Evolutionary conservation across 2,329 filamentous ascomycete species (phyloP), one percentile per base, ranked within the genome.

Genomic region (Ustulina deusta): DNA sequence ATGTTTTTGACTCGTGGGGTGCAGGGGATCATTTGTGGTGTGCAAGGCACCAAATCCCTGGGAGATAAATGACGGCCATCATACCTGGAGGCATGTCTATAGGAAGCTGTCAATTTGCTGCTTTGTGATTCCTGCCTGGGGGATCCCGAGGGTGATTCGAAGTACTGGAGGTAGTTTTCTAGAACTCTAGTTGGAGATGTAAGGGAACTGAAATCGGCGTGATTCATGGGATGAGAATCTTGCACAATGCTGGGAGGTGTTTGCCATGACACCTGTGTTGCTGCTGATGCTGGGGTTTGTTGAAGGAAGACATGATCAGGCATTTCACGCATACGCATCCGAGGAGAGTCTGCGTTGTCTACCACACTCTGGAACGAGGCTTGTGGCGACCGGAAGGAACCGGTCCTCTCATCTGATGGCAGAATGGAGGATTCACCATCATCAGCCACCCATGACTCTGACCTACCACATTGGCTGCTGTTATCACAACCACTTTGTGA

Each of bases 101-200:
- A 22, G 46, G 59, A 42, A 10, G 20, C 34, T 9, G 25, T 38
- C 9, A 49, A 49, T 32, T 22, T 34, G 38, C 49, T 71, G 27
- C 40, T 40, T 38, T 54, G 63, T 17, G 73, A 73, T 15, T 62
- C 56, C 20, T 51, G 48, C 3, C 49, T 56, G 29, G 62, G 48
- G 49, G 70, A 63, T 15, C 17, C 55, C 58, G 76, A 70, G 25
- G 78, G 71, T 17, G 69, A 77, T 42, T 77, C 77, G 27, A 75
- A 76, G 9, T 71, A 70, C 57, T 83, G 81, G 3, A 87, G 78
- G 65, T 84, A 86, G 27, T 82, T 80, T 66, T 86, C 82, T 11
- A 89, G 72, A 0, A 87, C 77, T 44, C 84, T 80, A 1, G 83
- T 84, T 0, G 87, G 87, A 0, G 87, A 85, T 20, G 78, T 81